Evolutionary conservation across 1,284 basidiomycete genomes (phyloP), one percentile per base, ranked within the genome.

Genomic region (Apiotrichum brassicae): DNA sequence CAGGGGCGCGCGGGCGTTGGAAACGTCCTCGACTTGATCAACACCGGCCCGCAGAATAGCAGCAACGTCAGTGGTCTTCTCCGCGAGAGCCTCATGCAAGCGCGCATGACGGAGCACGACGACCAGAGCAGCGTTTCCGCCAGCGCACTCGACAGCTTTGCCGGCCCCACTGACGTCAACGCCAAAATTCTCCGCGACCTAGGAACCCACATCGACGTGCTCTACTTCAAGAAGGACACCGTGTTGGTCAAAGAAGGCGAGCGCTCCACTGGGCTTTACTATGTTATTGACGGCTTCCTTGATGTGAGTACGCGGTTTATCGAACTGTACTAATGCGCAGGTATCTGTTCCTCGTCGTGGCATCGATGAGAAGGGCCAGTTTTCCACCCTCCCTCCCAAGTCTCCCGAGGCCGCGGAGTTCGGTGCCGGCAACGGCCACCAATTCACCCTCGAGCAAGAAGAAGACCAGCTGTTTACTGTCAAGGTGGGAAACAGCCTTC

Each of bases 201-300:
- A 26, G 92, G 97, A 62, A 95, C 95, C 54, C 89, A 95, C 65
- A 87, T 98, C 1, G 94, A 98, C 70, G 93, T 99, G 50, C 72
- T 95, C 37, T 97, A 86, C 71, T 98, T 89, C 75, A 79, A 87
- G 26, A 85, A 89, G 46, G 93, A 92, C 0, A 85, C 85, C 6
- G 83, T 82, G 0, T 75, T 98, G 16, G 92, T 87, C 13, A 88
- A 84, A 64, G 89, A 92, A 6, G 94, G 92, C 25, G 94, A 99
- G 68, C 77, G 56, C 30, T 74, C 61, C 16, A 54, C 59, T 82
- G 94, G 94, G 9, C 76, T 98, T 23, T 99, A 94, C 77, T 99
- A 94, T 64, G 92, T 98, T 37, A 95, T 99, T 42, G 95, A 98
- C 59, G 94, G 94, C 0, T 92, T 97, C 71, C 76, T 99, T 34